Percentiles rank a stretch among this genome's conserved stretches.
Evolutionary conservation across 192 early-diverging fungal genomes (phyloP).

Genomic region (Gamsiella multidivaricata): DNA sequence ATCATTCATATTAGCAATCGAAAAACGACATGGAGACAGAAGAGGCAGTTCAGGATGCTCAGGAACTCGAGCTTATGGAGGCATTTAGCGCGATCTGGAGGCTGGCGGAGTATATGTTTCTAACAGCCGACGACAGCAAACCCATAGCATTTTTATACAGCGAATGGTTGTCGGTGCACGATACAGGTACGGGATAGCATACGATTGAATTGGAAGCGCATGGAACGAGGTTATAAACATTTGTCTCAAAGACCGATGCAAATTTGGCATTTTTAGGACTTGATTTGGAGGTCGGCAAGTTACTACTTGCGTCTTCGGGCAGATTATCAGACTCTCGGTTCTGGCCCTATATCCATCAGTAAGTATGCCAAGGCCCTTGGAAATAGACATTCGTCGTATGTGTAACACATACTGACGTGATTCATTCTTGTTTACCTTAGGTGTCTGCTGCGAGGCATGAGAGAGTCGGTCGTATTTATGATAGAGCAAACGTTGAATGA

Average conservation of each 20-base stretch:
- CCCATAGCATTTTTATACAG: constrained; percentile 34
- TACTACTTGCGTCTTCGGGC: neutral
- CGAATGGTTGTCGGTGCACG: constrained; percentile 34
- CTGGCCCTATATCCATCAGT: constrained; percentile 45
- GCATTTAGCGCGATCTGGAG: constrained; percentile 27
- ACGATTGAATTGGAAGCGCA: neutral
- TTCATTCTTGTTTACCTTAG: neutral
- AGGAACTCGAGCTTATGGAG: constrained; percentile 32
- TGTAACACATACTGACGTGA: neutral
- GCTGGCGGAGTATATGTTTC: constrained; percentile 38
- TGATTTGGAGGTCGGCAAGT: constrained; percentile 24
- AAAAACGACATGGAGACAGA: constrained; percentile 24
- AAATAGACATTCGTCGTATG: neutral
- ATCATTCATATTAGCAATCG: constrained; percentile 6
- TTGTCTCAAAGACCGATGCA: no score
- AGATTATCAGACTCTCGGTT: constrained; percentile 31
- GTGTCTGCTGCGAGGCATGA: constrained; percentile 41
- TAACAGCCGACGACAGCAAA: constrained; percentile 27
- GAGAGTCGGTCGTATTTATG: constrained; percentile 23
- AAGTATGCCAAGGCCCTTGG: neutral
- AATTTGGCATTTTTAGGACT: neutral
- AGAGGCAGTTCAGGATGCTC: neutral
- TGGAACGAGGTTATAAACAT: neutral
- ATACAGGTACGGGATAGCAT: constrained; percentile 22
- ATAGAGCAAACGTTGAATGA: constrained; percentile 40